Base-by-base conservation (phyloP, 2,329 filamentous ascomycete genomes). In the Penicillium sp. region DNA sequence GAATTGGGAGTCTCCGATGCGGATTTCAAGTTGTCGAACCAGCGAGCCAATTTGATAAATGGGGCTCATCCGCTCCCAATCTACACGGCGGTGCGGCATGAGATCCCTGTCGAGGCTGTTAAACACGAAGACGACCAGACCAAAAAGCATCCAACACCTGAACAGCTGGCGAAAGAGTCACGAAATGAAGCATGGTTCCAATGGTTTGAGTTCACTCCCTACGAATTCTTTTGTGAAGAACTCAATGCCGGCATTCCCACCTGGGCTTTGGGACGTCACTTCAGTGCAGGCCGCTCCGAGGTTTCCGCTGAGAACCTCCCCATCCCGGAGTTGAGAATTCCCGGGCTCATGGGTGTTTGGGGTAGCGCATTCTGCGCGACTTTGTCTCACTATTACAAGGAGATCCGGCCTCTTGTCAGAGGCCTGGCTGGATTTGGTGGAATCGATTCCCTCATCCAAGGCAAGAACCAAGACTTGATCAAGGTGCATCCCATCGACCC, bases 301-400 rank as follows among this genome's bases (percentile, higher is more conserved):
- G 76, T 80, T 55, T 75, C 81, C 37, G 70, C 84, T 28, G 77
- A 81, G 9, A 80, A 86, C 8, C 77, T 78, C 22, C 82, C 87
- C 38, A 75, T 94, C 4, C 93, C 93, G 0, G 93, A 98, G 69
- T 72, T 93, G 26, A 82, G 89, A 37, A 77, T 95, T 51, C 87
- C 91, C 0, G 75, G 93, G 7, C 76, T 97, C 41, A 81, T 98
- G 74, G 93, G 93, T 0, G 85, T 97, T n/a, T 98, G 93, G 77
- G 93, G 93, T 1, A 94, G 87, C 58, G 93, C 93, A 3, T 97
- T 98, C 64, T 97, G 93, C 61, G 93, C 93, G 0, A 97, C 93
- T 0, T 73, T 98, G 0, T 91, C 87, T 38, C 93, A 97, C 67
- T 98, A 98, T 66, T 97, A 97, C 70, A 87, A 85, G 56, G 93